Conservation (phyloP, 305 asterid genomes). For the Striga hermonthica region DNA sequence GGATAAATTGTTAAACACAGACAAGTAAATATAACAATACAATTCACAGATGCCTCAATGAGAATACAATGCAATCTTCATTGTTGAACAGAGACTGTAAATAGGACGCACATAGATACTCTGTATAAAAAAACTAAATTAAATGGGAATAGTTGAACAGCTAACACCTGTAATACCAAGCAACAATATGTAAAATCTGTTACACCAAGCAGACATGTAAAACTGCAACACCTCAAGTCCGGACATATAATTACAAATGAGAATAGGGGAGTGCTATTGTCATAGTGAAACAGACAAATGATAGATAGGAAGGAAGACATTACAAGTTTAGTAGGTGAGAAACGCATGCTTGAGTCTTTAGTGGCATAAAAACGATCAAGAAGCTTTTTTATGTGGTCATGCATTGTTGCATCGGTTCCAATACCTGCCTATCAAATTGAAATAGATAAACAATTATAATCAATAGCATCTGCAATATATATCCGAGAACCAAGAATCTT, state of each 20-base stretch:
- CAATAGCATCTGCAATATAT: slow-evolving; percentile 18
- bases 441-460: slow-evolving; percentile 23
- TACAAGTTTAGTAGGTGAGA: slow-evolving; percentile 93
- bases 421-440: slow-evolving; percentile 66
- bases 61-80: slow-evolving; percentile 21
- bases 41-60: slow-evolving; percentile 24
- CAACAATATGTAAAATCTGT: neutral
- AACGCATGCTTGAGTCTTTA: slow-evolving; percentile 77
- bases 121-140: slow-evolving; percentile 18
- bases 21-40: slow-evolving; percentile 23
- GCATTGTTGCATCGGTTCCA: slow-evolving; percentile 99
- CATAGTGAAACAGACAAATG: slow-evolving; percentile 25
- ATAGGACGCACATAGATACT: slow-evolving; percentile 2
- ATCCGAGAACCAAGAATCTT: slow-evolving; percentile 1
- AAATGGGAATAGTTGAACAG: slow-evolving; percentile 10
- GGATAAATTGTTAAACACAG: slow-evolving; percentile 16
- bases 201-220: slow-evolving; percentile 11
- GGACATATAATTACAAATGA: slow-evolving; percentile 20
- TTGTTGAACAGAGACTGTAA: slow-evolving; percentile 3
- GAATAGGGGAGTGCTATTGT: slow-evolving; percentile 17
- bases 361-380: slow-evolving; percentile 93
- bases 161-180: slow-evolving; percentile 15
- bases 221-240: slow-evolving; percentile 12
- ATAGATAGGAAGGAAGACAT: slow-evolving; percentile 33
- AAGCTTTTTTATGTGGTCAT: slow-evolving; percentile 95